Evolutionary conservation across 2,329 filamentous ascomycete genomes (phyloP), one percentile per base, ranked within the genome.

Genomic region (Dendryphion nanum): DNA sequence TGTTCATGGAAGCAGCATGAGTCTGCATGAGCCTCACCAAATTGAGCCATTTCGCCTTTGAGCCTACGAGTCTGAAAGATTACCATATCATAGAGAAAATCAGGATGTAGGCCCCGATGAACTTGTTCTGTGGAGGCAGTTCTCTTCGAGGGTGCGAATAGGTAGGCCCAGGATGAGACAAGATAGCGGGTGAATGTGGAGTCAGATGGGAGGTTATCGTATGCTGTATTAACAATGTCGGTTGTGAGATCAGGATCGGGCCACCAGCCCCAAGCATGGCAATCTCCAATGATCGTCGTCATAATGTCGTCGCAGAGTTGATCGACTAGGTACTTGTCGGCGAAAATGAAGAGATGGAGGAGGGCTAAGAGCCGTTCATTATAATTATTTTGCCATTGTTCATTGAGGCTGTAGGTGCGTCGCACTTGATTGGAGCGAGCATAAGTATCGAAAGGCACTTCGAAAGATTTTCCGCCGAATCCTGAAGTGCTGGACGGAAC

Each of bases 321-420:
- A 28, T 38, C 28, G 6, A 51, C 40, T 5, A 6, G 31, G 32
- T 48, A 47, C 24, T 41, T 39, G 23, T 49, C 41, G 1, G 43
- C 43, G 18, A 53, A 51, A 4, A 49, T 36, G 33, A 30, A 52
- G n/a, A 50, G 36, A 4, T 44, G 20, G 6, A 38, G 34, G 15
- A 41, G n/a, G n/a, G n/a, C n/a, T n/a, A n/a, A n/a, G n/a, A n/a
- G n/a, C n/a, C n/a, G n/a, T n/a, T n/a, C n/a, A n/a, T n/a, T n/a
- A n/a, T n/a, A n/a, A n/a, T n/a, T n/a, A n/a, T n/a, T n/a, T n/a
- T n/a, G n/a, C n/a, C n/a, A n/a, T n/a, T n/a, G n/a, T n/a, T n/a
- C n/a, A n/a, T n/a, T n/a, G n/a, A n/a, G n/a, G n/a, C n/a, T n/a
- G n/a, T n/a, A n/a, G n/a, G n/a, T n/a, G n/a, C n/a, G n/a, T n/a